phyloP scores from a whole-genome alignment of 75 land plant species.

The Picea sitchensis region DNA sequence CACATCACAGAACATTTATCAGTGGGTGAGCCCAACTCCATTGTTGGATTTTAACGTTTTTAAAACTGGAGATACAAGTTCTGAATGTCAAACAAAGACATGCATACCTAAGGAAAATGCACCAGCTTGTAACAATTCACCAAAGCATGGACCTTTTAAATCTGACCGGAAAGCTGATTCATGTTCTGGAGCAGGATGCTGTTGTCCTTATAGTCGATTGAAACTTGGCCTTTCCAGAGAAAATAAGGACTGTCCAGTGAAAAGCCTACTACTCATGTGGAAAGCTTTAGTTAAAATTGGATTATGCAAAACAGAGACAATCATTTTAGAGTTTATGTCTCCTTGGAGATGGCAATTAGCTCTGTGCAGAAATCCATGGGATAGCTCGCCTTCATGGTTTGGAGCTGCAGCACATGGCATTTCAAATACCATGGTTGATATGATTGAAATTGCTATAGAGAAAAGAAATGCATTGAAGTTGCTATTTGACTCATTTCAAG shows the following conservation, averaged over 20 bases:
- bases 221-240: neutral
- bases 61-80: slow-evolving; percentile 1
- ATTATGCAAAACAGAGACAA: slow-evolving; percentile 17
- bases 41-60: slow-evolving; percentile 3
- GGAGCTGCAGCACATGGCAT: slow-evolving; percentile 21
- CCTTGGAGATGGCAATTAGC: slow-evolving; percentile 35
- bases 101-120: neutral
- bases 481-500: neutral
- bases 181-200: neutral
- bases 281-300: slow-evolving; percentile 11
- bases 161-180: neutral
- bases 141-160: neutral
- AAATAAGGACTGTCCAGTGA: slow-evolving; percentile 11
- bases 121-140: neutral
- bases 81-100: neutral
- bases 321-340: slow-evolving; percentile 25
- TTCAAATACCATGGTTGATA: slow-evolving; percentile 11
- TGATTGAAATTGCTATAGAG: slow-evolving; percentile 15
- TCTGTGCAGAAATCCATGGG: slow-evolving; percentile 26
- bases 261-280: slow-evolving; percentile 26
- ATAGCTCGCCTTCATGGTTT: slow-evolving; percentile 18
- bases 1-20: neutral
- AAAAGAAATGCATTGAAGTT: neutral
- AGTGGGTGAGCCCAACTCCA: neutral
- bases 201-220: neutral